A percentile compares a stretch with the other conserved stretches of the same genome.
Conservation (phyloP, 2,329 filamentous ascomycete species). For the Ceratocystis diversiconidia region DNA sequence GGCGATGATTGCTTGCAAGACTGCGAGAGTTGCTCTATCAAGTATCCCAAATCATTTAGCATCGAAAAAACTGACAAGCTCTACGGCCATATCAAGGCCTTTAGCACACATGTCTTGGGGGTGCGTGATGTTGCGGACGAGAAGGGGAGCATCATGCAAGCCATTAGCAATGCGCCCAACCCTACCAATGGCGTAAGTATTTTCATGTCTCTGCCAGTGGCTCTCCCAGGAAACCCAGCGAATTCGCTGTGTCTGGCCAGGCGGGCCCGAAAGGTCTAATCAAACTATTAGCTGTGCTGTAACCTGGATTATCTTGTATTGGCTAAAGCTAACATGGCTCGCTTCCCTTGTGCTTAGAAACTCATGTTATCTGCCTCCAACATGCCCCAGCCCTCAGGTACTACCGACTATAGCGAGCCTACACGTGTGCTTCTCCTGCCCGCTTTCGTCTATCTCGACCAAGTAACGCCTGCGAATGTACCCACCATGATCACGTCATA, state of each 20-base stretch:
- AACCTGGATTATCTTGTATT: neutral
- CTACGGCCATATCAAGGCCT: conserved; percentile 75
- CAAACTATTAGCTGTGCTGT: neutral
- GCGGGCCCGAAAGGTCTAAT: neutral
- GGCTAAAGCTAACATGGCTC: neutral
- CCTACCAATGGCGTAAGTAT: conserved; percentile 53
- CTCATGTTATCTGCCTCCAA: conserved; percentile 88
- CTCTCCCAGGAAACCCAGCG: too few species aligned
- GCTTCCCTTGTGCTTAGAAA: conserved; percentile 34
- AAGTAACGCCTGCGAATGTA: conserved; percentile 63
- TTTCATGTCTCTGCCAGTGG: neutral
- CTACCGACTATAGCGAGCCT: conserved; percentile 47
- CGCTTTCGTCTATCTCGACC: conserved; percentile 67
- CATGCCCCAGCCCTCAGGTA: conserved; percentile 63
- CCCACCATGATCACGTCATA: conserved; percentile 56
- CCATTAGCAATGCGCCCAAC: conserved; percentile 43
- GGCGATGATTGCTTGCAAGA: conserved; percentile 82
- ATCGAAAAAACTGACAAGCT: conserved; percentile 66
- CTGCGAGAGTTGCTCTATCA: conserved; percentile 65
- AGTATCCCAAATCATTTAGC: conserved; percentile 57
- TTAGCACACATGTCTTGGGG: conserved; percentile 83
- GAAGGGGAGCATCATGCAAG: conserved; percentile 71
- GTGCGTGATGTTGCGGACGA: conserved; percentile 78
- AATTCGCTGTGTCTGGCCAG: neutral
- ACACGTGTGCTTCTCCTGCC: conserved; percentile 76